Evolutionary conservation across 1,284 basidiomycete genomes (phyloP).

Genomic region (Amylostereum areolatum): DNA sequence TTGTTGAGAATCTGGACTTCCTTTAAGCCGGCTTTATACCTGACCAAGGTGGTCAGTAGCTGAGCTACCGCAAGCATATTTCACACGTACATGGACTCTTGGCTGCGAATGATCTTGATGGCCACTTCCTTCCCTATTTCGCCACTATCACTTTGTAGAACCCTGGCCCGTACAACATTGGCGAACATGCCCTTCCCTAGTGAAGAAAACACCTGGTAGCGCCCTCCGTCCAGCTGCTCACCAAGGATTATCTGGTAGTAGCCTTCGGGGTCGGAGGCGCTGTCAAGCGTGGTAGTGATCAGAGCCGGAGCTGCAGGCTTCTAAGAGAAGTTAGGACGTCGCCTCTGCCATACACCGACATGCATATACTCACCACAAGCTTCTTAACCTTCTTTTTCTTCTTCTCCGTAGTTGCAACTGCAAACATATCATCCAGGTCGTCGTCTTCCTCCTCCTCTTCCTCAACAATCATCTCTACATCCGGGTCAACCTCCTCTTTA

Average conservation of each 20-base stretch:
- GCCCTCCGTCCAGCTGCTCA: conserved; percentile 87
- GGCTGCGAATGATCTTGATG: conserved; percentile 94
- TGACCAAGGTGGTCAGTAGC: conserved; percentile 23
- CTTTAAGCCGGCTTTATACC: conserved; percentile 93
- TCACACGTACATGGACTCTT: conserved; percentile 88
- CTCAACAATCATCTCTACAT: conserved; percentile 48
- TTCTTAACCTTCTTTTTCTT: conserved; percentile 58
- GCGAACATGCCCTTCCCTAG: conserved; percentile 99
- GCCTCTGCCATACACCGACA: not conserved
- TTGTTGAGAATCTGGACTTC: conserved; percentile 88
- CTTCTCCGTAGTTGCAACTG: conserved; percentile 51
- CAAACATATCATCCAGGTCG: conserved; percentile 89
- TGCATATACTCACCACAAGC: conserved; percentile 36
- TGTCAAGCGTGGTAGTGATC: conserved; percentile 65
- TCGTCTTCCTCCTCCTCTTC: conserved; percentile 61
- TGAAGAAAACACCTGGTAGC: conserved; percentile 92
- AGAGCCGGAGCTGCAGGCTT: conserved; percentile 55
- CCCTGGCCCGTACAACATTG: conserved; percentile 87
- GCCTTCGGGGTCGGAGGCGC: conserved; percentile 85
- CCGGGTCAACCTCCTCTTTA: conserved; percentile 33
- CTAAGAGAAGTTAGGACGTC: conserved; percentile 20
- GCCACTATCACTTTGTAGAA: conserved; percentile 65
- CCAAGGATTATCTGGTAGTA: conserved; percentile 95
- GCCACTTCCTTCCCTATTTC: conserved; percentile 83
- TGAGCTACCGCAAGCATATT: conserved; percentile 2